Evolutionary conservation across 2,329 filamentous ascomycete species (phyloP), one percentile per base, ranked within the genome.

Genomic region (Cytospora piceicola): DNA sequence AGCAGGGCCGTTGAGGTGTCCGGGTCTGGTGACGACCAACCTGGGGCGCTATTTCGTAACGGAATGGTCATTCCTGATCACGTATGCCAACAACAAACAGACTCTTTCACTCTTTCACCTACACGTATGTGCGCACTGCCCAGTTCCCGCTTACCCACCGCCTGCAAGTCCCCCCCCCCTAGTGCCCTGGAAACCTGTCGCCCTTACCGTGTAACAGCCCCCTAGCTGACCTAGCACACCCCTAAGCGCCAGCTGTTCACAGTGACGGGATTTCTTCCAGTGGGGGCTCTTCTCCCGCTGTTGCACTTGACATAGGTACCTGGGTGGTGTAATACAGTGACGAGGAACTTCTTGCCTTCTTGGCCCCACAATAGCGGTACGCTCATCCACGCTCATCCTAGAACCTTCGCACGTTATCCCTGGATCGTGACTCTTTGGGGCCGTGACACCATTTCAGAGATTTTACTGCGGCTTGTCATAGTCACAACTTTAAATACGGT

Each of bases 1-100:
- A 73, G 65, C 56, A 39, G 52, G 59, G 60, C 58, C 8, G 22
- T 27, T 49, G n/a, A 49, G 42, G 42, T 46, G 42, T 46, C 42
- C 12, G 52, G 60, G 58, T 67, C 71, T 67, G 67, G 71, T 72
- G 71, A 72, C 69, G 59, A 34, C 34, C 55, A 29, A 22, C 36
- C 14, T 6, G 54, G 61, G 64, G 42, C 65, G 67, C 72, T 69
- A 71, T 72, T 69, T 69, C 67, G 71, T 72, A 72, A 72, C 68
- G 63, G 64, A 65, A 72, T 72, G 69, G 62, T 69, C 69, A 68
- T 66, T 58, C 57, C 54, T 42, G 61, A 60, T 68, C 68, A 67
- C 64, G 59, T 46, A 46, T 22, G 42, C 42, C 42, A 46, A 22
- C 42, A 46, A 46, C 17, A 22, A 22, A n/a, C n/a, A n/a, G n/a